Evolutionary conservation across 306 rosid species (phyloP), one percentile per base, ranked within the genome.

Genomic region (Cotoneaster glaucophyllus): DNA sequence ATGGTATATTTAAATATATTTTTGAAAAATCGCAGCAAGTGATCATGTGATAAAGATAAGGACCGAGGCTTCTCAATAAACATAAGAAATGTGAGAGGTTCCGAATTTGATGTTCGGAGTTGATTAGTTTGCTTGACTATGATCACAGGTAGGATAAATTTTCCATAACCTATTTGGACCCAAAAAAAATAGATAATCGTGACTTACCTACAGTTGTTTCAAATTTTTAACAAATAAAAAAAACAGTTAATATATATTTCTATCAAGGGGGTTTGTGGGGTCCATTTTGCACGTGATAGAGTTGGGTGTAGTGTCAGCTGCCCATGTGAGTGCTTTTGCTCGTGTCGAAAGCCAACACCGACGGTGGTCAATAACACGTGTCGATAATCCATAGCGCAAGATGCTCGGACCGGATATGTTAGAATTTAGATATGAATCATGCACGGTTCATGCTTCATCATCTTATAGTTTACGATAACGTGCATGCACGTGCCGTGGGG

Each of bases 351-450:
- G 86, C 86, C 88, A 64, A 53, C 84, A 77, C 81, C 4, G 88
- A 70, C 93, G 93, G 94, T 90, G 89, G 85, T 87, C 88, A 88
- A 83, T 79, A 78, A 65, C 80, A 89, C 91, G 90, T 82, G 94
- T 69, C 90, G 21, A 50, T 10, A 67, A 80, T 74, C 77, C 59
- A 73, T 71, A 15, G 74, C 28, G 73, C 50, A 56, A 44, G 77
- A 75, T 79, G 82, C 79, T 80, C 61, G 14, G 73, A 45, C 61
- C 64, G 14, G 81, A 21, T 18, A 71, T 56, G 79, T 31, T 39
- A 24, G 44, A 80, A 34, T 21, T 65, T 65, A 5, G n/a, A 65
- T 32, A 11, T 18, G 26, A 22, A 22, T 56, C 56, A 75, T 50
- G 68, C 54, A 22, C 17, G 62, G 69, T 44, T 13, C 74, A 45